A percentile compares a stretch with the other conserved stretches of the same genome.
These are phyloP conservation scores for Rhododendron kiyosumense DNA, from an alignment of 148 eudicot genomes.

Conservation along the genomic window DNA sequence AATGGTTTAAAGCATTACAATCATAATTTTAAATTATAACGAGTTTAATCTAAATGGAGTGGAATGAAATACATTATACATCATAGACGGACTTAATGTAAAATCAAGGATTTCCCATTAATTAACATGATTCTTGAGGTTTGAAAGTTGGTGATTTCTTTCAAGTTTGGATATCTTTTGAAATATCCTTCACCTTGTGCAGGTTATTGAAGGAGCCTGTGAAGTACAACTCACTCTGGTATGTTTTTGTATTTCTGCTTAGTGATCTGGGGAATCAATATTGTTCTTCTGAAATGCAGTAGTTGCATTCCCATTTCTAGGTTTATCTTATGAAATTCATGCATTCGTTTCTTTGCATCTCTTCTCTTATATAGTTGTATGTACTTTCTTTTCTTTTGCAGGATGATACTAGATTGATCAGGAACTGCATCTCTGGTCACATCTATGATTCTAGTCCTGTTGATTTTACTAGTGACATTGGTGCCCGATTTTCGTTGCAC, in stretches of 20 bases:
- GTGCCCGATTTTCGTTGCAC: constrained; percentile 45
- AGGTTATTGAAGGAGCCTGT: constrained; percentile 46
- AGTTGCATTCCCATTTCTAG: not conserved
- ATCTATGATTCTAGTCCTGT: constrained; percentile 54
- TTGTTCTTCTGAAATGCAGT: not conserved
- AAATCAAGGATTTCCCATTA: not conserved
- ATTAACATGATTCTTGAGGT: not conserved
- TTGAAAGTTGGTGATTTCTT: not conserved
- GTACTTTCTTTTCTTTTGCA: constrained; percentile 10
- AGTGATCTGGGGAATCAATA: not conserved
- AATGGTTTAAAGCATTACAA: not conserved
- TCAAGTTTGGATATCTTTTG: not conserved
- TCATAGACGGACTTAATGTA: not conserved
- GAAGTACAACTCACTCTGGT: constrained; percentile 48
- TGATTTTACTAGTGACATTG: constrained; percentile 49
- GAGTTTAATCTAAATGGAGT: not conserved
- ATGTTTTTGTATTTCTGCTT: constrained; percentile 7
- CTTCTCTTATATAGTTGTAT: not conserved
- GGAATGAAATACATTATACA: not conserved
- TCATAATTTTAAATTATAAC: not conserved
- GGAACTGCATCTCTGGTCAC: constrained; percentile 50
- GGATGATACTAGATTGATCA: constrained; percentile 46
- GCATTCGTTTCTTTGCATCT: not conserved
- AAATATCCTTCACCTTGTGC: constrained; percentile 16
- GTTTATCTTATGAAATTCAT: not conserved